Evolutionary conservation across 116 monocot species (phyloP).

Genomic region (Posidonia oceanica): DNA sequence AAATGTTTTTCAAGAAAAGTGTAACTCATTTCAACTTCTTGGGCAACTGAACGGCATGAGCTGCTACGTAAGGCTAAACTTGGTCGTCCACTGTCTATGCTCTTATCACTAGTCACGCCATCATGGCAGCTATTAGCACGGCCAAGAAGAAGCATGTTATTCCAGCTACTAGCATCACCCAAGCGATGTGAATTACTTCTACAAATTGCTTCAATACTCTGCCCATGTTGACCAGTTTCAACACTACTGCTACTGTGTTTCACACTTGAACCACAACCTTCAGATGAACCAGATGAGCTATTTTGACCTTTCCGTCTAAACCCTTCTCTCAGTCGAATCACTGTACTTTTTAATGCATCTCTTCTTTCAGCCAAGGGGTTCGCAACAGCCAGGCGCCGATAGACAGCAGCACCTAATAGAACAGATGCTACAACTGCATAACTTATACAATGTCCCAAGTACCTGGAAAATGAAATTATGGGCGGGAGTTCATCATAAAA

Average conservation of each 20-base stretch:
- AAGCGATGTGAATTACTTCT: conserved; percentile 47
- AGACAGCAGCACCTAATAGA: conserved; percentile 80
- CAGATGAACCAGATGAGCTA: conserved; percentile 91
- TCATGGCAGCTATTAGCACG: conserved; percentile 82
- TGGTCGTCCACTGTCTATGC: conserved; percentile 49
- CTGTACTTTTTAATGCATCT: conserved; percentile 92
- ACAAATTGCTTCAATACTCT: conserved; percentile 51
- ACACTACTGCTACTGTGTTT: conserved; percentile 93
- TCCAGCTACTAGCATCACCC: conserved; percentile 59
- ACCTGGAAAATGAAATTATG: conserved; percentile 34
- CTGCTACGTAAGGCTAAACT: conserved; percentile 83
- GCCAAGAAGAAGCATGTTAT: conserved; percentile 35
- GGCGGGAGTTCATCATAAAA: background rate
- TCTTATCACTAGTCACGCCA: conserved; percentile 58
- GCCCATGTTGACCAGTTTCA: conserved; percentile 72
- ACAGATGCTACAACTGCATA: conserved; percentile 97
- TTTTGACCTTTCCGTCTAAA: conserved; percentile 76
- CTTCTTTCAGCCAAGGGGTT: conserved; percentile 83
- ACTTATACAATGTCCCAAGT: conserved; percentile 96
- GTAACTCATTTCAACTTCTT: conserved; percentile 49
- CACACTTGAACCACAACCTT: conserved; percentile 95
- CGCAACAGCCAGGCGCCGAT: conserved; percentile 53
- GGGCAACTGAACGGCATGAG: conserved; percentile 76
- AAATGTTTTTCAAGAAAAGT: conserved; percentile 34
- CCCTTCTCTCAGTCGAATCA: conserved; percentile 87